Conservation (phyloP, 352 stramenopile genomes). For the Pythium vanterpoolii region DNA sequence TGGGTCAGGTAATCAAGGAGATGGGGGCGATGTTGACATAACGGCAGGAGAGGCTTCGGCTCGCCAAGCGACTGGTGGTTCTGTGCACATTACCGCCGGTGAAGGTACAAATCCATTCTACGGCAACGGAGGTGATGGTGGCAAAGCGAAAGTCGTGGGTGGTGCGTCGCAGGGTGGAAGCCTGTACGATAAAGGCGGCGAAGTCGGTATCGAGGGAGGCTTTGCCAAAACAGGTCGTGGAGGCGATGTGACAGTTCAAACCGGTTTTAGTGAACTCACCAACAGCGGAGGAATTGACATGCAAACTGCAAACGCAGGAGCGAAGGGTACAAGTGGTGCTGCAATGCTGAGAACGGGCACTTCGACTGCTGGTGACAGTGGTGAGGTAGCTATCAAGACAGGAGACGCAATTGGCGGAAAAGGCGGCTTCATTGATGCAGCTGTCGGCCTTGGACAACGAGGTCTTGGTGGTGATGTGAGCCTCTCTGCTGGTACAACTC, state of each 20-base stretch:
- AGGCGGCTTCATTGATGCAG: conserved; percentile 54
- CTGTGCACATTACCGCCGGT: conserved; percentile 49
- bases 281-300: conserved; percentile 56
- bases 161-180: conserved; percentile 76
- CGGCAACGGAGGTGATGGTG: conserved; percentile 83
- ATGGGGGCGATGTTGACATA: conserved; percentile 65
- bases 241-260: conserved; percentile 44
- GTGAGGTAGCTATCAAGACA: conserved; percentile 54
- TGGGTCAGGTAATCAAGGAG: conserved; percentile 46
- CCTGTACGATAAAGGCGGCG: conserved; percentile 62
- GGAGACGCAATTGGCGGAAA: conserved; percentile 50
- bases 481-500: conserved; percentile 65
- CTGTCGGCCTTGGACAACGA: conserved; percentile 50
- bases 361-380: conserved; percentile 54
- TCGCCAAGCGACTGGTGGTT: conserved; percentile 36
- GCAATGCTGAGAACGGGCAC: conserved; percentile 55
- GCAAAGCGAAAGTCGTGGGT: conserved; percentile 77
- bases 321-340: conserved; percentile 48
- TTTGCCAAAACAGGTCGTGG: conserved; percentile 52
- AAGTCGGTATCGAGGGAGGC: conserved; percentile 69
- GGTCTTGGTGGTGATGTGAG: conserved; percentile 53
- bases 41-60: conserved; percentile 60
- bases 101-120: conserved; percentile 62
- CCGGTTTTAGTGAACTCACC: conserved; percentile 47
- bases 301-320: conserved; percentile 49